Evolutionary conservation across 2,329 filamentous ascomycete genomes (phyloP).

Genomic region (Exophiala bonariae): DNA sequence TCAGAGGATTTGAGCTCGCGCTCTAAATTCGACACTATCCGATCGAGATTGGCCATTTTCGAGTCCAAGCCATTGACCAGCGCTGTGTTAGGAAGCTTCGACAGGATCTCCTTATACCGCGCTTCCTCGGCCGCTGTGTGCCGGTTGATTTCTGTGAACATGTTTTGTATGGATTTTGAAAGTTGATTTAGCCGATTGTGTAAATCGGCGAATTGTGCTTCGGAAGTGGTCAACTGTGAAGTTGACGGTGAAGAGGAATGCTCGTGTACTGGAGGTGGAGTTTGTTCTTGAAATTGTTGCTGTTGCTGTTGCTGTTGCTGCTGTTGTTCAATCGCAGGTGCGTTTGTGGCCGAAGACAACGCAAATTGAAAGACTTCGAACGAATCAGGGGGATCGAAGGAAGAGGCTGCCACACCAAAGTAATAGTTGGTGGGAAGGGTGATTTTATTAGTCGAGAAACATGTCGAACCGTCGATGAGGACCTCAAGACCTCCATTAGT

Average conservation of each 20-base stretch:
- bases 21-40: conserved; percentile 50
- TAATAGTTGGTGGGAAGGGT: conserved; percentile 76
- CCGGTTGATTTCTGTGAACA: conserved; percentile 54
- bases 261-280: conserved; percentile 34
- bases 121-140: conserved; percentile 54
- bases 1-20: conserved; percentile 50
- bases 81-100: conserved; percentile 37
- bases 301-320: conserved; percentile 35
- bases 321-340: conserved; percentile 25
- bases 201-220: conserved; percentile 76
- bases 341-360: conserved; percentile 46
- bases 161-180: conserved; percentile 58
- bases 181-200: conserved; percentile 73
- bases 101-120: conserved; percentile 52
- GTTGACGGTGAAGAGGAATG: conserved; percentile 30
- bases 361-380: conserved; percentile 91
- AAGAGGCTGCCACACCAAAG: conserved; percentile 84
- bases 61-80: conserved; percentile 43
- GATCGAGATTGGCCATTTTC: conserved; percentile 55
- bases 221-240: conserved; percentile 44
- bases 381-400: conserved; percentile 87
- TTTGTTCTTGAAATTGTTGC: conserved; percentile 32
- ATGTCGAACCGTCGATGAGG: conserved; percentile 73
- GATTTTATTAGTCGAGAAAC: conserved; percentile 67
- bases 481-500: conserved; percentile 66